These are phyloP conservation scores for Cystoderma amianthinum DNA, from an alignment of 768 basidiomycete species.

Conservation along the genomic window DNA sequence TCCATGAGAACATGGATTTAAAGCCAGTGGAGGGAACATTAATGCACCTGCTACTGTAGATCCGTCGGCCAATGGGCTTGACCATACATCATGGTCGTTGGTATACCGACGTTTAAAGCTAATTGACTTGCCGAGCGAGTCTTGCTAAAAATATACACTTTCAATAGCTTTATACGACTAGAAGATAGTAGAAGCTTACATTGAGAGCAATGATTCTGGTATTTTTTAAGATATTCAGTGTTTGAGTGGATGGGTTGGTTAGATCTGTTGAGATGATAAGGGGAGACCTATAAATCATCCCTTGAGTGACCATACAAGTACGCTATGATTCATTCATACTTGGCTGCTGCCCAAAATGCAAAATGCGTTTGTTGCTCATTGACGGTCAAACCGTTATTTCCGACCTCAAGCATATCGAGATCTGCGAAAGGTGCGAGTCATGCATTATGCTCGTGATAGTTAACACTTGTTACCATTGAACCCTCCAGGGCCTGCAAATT, in stretches of 20 bases:
- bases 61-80: slow-evolving; percentile 39
- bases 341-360: slow-evolving; percentile 46
- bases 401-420: slow-evolving; percentile 48
- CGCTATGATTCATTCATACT: slow-evolving; percentile 17
- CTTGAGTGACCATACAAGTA: not conserved
- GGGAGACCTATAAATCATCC: slow-evolving; percentile 23
- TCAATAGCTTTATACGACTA: not conserved
- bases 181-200: slow-evolving; percentile 14
- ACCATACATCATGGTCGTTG: slow-evolving; percentile 42
- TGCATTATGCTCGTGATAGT: no score
- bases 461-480: slow-evolving; percentile 30
- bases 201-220: slow-evolving; percentile 35
- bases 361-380: slow-evolving; percentile 41
- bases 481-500: slow-evolving; percentile 36
- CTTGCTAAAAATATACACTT: slow-evolving; percentile 26
- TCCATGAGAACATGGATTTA: not conserved
- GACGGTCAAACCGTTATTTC: slow-evolving; percentile 33
- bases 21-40: not conserved
- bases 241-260: slow-evolving; percentile 20
- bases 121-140: slow-evolving; percentile 35
- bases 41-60: slow-evolving; percentile 35
- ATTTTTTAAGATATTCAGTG: slow-evolving; percentile 33
- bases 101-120: slow-evolving; percentile 39
- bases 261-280: slow-evolving; percentile 38
- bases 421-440: slow-evolving; percentile 18